A percentile compares a stretch with the other conserved stretches of the same genome.
These are phyloP conservation scores for Euphorbia lathyris DNA, from an alignment of 345 rosid species.

Conservation along the genomic window DNA sequence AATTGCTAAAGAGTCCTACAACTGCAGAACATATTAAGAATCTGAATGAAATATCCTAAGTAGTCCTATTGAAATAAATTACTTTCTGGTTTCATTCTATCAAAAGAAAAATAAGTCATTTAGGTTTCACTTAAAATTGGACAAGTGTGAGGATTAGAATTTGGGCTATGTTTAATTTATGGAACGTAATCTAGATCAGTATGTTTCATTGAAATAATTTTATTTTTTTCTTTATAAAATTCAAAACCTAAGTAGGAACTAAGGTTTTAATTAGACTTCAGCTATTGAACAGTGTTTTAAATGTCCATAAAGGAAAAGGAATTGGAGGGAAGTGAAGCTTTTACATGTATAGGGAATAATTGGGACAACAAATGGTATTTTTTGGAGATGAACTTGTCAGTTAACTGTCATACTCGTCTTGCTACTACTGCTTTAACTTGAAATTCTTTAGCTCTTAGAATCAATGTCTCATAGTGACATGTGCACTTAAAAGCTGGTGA, in stretches of 20 bases:
- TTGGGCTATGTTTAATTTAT: neutral
- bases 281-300: neutral
- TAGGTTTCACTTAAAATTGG: too few species aligned
- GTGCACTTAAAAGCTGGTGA: too few species aligned
- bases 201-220: neutral
- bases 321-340: neutral
- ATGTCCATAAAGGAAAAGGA: neutral
- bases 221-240: neutral
- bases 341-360: neutral
- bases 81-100: too few species aligned
- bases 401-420: neutral
- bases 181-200: neutral
- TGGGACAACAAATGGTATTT: neutral
- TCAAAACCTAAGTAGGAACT: neutral
- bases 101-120: too few species aligned
- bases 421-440: neutral
- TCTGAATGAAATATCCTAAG: neutral
- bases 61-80: too few species aligned
- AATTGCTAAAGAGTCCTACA: neutral
- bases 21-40: neutral
- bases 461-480: neutral
- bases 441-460: neutral
- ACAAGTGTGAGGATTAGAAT: too few species aligned
- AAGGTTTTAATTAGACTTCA: neutral
- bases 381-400: neutral